Evolutionary conservation across 371 early-diverging fungal genomes (phyloP).

Genomic region (Apophysomyces ossiformis): DNA sequence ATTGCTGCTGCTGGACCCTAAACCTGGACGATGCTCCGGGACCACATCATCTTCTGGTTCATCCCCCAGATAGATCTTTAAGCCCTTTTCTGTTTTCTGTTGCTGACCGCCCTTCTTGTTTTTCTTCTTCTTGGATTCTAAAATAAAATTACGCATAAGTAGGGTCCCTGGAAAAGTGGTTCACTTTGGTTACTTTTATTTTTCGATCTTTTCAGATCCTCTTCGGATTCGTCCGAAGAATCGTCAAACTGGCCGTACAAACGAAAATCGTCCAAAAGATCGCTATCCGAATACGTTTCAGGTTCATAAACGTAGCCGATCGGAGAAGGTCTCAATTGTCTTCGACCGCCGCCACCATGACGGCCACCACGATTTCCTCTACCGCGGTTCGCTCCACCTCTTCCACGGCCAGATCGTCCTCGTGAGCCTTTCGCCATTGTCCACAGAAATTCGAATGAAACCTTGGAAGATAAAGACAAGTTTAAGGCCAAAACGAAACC

Average conservation of each 20-base stretch:
- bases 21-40: too few species aligned
- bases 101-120: constrained; percentile 3
- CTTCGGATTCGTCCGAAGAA: constrained; percentile 11
- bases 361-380: constrained; percentile 11
- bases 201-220: neutral
- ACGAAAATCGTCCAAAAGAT: constrained; percentile 22
- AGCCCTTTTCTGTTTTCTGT: too few species aligned
- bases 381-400: constrained; percentile 18
- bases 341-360: constrained; percentile 17
- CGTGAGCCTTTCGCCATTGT: neutral
- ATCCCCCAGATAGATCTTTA: too few species aligned
- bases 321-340: constrained; percentile 14
- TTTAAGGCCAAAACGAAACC: neutral
- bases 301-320: constrained; percentile 21
- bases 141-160: too few species aligned
- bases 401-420: neutral
- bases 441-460: neutral
- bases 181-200: neutral
- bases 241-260: constrained; percentile 27
- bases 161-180: too few species aligned
- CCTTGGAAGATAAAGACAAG: neutral
- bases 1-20: too few species aligned
- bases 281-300: constrained; percentile 2
- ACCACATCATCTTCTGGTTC: too few species aligned
- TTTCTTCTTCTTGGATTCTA: constrained; percentile 1